These are phyloP conservation scores for Phaeolepiota aurea DNA, from an alignment of 768 basidiomycete genomes.

Conservation along the genomic window DNA sequence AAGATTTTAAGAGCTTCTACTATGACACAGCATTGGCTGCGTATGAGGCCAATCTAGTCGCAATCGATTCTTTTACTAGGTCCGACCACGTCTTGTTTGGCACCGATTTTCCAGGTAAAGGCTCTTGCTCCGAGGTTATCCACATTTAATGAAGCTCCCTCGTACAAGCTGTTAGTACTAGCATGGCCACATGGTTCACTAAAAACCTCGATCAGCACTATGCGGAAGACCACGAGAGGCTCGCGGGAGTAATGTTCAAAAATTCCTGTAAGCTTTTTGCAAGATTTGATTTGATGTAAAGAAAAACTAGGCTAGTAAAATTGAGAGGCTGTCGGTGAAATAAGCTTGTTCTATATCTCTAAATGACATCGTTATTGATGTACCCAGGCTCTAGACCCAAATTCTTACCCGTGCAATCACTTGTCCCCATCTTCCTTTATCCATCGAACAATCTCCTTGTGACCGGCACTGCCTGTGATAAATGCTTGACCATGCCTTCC, in stretches of 20 bases:
- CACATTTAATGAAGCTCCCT: too few relatives aligned
- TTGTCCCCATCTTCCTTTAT: constrained; percentile 25
- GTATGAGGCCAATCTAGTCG: constrained; percentile 39
- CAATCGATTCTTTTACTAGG: constrained; percentile 42
- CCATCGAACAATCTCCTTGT: constrained; percentile 58
- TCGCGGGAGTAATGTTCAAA: constrained; percentile 33
- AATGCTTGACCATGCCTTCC: constrained; percentile 61
- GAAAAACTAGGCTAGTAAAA: not conserved
- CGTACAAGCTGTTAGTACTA: constrained; percentile 43
- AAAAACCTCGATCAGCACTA: constrained; percentile 43
- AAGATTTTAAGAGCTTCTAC: constrained; percentile 66
- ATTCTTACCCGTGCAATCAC: too few relatives aligned
- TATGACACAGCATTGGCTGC: constrained; percentile 67
- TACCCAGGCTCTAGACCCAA: too few relatives aligned
- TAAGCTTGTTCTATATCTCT: too few relatives aligned
- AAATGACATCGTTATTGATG: not conserved
- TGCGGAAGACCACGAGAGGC: constrained; percentile 22
- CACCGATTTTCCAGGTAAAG: constrained; percentile 70
- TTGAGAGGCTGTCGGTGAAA: too few relatives aligned
- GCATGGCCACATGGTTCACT: constrained; percentile 57
- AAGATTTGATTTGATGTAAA: constrained; percentile 5
- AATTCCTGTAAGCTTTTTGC: constrained; percentile 52
- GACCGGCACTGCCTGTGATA: constrained; percentile 38
- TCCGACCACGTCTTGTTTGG: constrained; percentile 56
- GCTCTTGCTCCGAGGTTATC: too few relatives aligned